Evolutionary conservation across 352 stramenopile species (phyloP).

Genomic region (Sclerospora graminicola): DNA sequence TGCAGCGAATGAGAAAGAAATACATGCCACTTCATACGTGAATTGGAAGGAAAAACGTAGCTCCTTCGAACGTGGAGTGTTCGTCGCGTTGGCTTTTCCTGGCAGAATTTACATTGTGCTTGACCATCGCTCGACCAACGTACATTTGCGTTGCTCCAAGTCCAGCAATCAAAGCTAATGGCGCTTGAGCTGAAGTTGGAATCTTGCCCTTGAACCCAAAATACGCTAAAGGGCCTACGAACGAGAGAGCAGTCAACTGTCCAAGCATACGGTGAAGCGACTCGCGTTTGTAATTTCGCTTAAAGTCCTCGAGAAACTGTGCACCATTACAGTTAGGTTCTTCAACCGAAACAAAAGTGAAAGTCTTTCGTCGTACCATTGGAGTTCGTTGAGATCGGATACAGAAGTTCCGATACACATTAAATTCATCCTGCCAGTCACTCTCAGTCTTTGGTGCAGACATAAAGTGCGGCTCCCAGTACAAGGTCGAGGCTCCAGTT

Average conservation of each 20-base stretch:
- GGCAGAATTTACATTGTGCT: conserved; percentile 23
- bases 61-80: conserved; percentile 13
- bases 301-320: conserved; percentile 93
- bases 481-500: conserved; percentile 89
- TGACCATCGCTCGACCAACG: conserved; percentile 41
- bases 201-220: conserved; percentile 80
- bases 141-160: conserved; percentile 42
- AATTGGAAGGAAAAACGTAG: conserved; percentile 33
- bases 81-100: conserved; percentile 11
- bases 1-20: not conserved
- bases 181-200: conserved; percentile 34
- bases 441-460: conserved; percentile 71
- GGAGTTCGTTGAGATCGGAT: conserved; percentile 87
- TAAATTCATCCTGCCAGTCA: conserved; percentile 92
- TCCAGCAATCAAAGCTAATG: conserved; percentile 26
- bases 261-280: conserved; percentile 90
- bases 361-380: conserved; percentile 23
- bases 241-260: conserved; percentile 84
- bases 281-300: conserved; percentile 91
- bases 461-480: conserved; percentile 88
- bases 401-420: conserved; percentile 92
- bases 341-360: too few relatives aligned
- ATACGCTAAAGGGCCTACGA: conserved; percentile 83
- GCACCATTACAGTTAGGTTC: too few relatives aligned
- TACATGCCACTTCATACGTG: conserved; percentile 23